Percentiles rank a stretch among this genome's conserved stretches.
Evolutionary conservation across 805 yeast species (phyloP).

Genomic region (Candida orba): DNA sequence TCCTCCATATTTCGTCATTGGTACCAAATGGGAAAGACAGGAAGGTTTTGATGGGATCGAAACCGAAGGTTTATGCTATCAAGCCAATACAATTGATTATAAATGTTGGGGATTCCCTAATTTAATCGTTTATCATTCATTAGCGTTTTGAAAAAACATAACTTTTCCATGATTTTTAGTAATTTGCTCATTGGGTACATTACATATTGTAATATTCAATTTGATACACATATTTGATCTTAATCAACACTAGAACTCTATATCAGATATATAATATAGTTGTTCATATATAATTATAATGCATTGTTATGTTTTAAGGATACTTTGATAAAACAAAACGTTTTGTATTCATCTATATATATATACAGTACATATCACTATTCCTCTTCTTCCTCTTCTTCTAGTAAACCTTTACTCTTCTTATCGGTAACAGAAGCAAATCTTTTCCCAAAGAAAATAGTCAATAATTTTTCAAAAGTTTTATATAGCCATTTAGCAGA

Average conservation of each 20-base stretch:
- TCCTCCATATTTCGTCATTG: slow-evolving; percentile 39
- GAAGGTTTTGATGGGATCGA: slow-evolving; percentile 52
- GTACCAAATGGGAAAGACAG: slow-evolving; percentile 36
- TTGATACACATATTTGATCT: too few species aligned
- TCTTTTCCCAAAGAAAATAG: slow-evolving; percentile 51
- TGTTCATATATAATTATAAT: too few species aligned
- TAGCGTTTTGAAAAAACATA: neutral
- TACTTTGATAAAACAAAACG: too few species aligned
- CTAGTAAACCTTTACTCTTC: slow-evolving; percentile 14
- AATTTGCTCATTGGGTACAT: too few species aligned
- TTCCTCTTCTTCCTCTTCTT: slow-evolving; percentile 8
- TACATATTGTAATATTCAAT: too few species aligned
- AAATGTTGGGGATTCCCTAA: slow-evolving; percentile 46
- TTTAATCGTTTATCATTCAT: slow-evolving; percentile 16
- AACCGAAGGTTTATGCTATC: slow-evolving; percentile 46
- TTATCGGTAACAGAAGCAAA: slow-evolving; percentile 26
- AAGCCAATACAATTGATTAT: slow-evolving; percentile 38
- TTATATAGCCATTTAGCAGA: slow-evolving; percentile 60
- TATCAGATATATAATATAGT: too few species aligned
- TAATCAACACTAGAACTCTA: too few species aligned
- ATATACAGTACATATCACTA: neutral
- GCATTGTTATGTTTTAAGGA: too few species aligned
- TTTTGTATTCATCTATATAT: neutral
- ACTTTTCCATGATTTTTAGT: too few species aligned
- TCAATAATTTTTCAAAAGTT: slow-evolving; percentile 45